A percentile compares a stretch with the other conserved stretches of the same genome.
Conservation (phyloP, 345 rosid genomes). For the Hibiscus syriacus region DNA sequence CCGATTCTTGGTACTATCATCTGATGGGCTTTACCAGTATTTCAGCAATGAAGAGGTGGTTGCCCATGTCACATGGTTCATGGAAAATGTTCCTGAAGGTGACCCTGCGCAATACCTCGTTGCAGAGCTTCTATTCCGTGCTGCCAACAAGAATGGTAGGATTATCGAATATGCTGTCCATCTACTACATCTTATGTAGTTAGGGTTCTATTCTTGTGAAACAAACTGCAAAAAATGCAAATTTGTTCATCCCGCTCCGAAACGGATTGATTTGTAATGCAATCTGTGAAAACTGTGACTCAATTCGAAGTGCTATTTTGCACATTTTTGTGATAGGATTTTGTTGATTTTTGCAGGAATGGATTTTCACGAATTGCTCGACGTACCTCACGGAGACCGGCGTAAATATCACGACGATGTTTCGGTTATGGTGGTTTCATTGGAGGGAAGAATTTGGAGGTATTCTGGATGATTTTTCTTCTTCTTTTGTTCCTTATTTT, state of each 20-base stretch:
- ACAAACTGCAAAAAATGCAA: too few relatives aligned
- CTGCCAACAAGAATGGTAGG: conserved; percentile 93
- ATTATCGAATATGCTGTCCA: conserved; percentile 1
- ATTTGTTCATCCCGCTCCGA: background rate
- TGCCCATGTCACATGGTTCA: conserved; percentile 92
- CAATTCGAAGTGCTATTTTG: background rate
- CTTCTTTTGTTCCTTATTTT: background rate
- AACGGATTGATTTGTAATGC: background rate
- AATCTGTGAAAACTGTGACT: conserved; percentile 1
- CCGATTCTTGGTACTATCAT: conserved; percentile 79
- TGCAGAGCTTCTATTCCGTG: conserved; percentile 87
- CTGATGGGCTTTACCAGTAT: conserved; percentile 88
- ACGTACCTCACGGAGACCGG: conserved; percentile 86
- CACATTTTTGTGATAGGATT: background rate
- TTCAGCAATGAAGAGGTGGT: conserved; percentile 91
- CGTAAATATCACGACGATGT: conserved; percentile 96
- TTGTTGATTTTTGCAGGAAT: conserved; percentile 48
- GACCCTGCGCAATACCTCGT: conserved; percentile 95
- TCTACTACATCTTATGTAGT: background rate
- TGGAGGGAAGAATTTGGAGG: conserved; percentile 88
- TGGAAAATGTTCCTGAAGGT: conserved; percentile 91
- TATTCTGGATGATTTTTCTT: conserved; percentile 76
- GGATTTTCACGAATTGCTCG: conserved; percentile 89
- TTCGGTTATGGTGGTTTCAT: conserved; percentile 90
- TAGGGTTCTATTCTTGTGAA: background rate